These are phyloP conservation scores for Camelina laxa DNA, from an alignment of 345 rosid species.

Conservation along the genomic window DNA sequence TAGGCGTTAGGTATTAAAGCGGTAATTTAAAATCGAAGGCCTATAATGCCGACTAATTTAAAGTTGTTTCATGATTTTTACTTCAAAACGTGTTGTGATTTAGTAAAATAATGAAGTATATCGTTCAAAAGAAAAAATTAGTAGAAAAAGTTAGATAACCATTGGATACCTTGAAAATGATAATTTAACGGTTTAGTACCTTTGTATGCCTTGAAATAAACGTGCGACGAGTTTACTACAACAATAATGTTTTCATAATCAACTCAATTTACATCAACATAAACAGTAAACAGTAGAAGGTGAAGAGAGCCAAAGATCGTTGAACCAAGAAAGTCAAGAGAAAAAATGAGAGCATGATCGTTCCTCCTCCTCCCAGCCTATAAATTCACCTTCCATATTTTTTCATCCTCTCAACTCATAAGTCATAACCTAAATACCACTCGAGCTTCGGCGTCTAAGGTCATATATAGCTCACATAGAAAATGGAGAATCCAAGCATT, in stretches of 20 bases:
- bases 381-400: conserved; percentile 13
- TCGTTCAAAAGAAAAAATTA: too few relatives aligned
- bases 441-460: neutral
- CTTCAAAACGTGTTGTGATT: too few relatives aligned
- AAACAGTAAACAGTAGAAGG: neutral
- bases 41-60: neutral
- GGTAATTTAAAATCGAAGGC: too few relatives aligned
- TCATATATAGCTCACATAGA: neutral
- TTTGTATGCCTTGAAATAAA: conserved; percentile 17
- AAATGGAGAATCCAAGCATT: conserved; percentile 36
- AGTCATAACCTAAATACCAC: conserved; percentile 27
- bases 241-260: neutral
- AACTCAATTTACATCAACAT: conserved; percentile 15
- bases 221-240: conserved; percentile 9
- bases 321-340: neutral
- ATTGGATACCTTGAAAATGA: neutral
- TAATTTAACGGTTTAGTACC: neutral
- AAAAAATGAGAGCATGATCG: neutral
- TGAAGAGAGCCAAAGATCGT: neutral
- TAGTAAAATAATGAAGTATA: too few relatives aligned
- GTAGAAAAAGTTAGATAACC: neutral
- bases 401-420: conserved; percentile 24
- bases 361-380: conserved; percentile 8
- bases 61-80: too few relatives aligned
- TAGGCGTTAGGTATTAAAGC: too few relatives aligned